A percentile compares a stretch with the other conserved stretches of the same genome.
Conservation (phyloP, 306 rosid genomes). For the Myrica gale region DNA sequence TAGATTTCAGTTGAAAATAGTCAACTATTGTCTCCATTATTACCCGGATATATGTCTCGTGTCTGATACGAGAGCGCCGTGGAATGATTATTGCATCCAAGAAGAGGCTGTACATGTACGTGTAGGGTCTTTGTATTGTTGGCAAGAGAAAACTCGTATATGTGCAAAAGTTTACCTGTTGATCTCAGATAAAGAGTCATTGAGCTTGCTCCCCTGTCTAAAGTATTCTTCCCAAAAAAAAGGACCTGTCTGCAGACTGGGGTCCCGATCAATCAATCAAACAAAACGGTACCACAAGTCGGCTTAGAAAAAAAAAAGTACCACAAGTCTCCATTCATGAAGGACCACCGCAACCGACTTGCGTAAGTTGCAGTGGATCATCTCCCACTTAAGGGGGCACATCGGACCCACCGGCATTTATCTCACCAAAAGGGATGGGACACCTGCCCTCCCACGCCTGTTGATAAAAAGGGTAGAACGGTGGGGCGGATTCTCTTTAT, state of each 20-base stretch:
- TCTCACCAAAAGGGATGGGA: not conserved
- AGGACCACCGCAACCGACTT: not conserved
- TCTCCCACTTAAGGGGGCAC: not conserved
- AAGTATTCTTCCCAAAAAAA: no score
- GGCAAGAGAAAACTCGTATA: no score
- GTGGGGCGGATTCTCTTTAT: not conserved
- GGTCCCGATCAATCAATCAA: not conserved
- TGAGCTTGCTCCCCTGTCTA: not conserved
- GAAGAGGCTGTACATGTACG: not conserved
- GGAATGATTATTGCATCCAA: not conserved
- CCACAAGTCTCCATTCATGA: not conserved
- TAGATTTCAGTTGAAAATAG: no score
- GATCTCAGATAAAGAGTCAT: not conserved
- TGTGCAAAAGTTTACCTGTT: no score
- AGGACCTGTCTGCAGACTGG: no score
- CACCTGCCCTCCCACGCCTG: constrained; percentile 13
- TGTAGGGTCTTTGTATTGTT: no score
- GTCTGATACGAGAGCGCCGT: no score
- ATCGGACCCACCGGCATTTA: not conserved
- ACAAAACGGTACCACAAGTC: no score
- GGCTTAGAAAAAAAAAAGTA: no score
- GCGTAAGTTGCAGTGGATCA: not conserved
- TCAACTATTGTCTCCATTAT: no score
- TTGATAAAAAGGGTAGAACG: no score
- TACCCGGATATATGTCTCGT: no score